Evolutionary conservation across 148 eudicot species (phyloP).

Genomic region (Nepenthes gracilis): DNA sequence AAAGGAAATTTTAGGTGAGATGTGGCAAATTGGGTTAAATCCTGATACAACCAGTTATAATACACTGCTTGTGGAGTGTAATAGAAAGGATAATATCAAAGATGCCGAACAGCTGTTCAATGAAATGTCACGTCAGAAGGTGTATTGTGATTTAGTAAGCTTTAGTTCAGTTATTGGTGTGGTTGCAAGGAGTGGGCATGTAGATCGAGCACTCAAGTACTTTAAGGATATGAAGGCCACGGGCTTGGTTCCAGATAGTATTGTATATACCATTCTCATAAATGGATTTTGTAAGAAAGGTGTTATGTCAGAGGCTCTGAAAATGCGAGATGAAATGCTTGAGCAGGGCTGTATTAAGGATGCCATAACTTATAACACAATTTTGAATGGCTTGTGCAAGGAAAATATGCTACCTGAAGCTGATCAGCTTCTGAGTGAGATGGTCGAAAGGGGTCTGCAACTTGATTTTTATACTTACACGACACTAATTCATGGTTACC

Average conservation of each 20-base stretch:
- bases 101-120: slow-evolving; percentile 40
- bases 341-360: slow-evolving; percentile 62
- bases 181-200: slow-evolving; percentile 40
- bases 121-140: slow-evolving; percentile 38
- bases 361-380: slow-evolving; percentile 68
- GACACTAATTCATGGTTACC: slow-evolving; percentile 61
- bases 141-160: slow-evolving; percentile 58
- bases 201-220: slow-evolving; percentile 42
- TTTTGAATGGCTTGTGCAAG: slow-evolving; percentile 71
- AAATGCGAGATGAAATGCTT: slow-evolving; percentile 71
- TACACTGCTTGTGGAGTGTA: slow-evolving; percentile 47
- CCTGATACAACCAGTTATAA: slow-evolving; percentile 66
- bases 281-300: slow-evolving; percentile 59
- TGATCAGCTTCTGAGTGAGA: slow-evolving; percentile 55
- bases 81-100: slow-evolving; percentile 26
- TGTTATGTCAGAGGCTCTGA: slow-evolving; percentile 41
- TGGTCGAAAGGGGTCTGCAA: slow-evolving; percentile 51
- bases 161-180: slow-evolving; percentile 57
- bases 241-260: slow-evolving; percentile 63
- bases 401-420: slow-evolving; percentile 49
- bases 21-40: slow-evolving; percentile 40
- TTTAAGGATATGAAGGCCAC: slow-evolving; percentile 39
- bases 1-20: slow-evolving; percentile 45
- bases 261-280: slow-evolving; percentile 68
- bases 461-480: slow-evolving; percentile 68